A percentile compares a stretch with the other conserved stretches of the same genome.
phyloP scores from a whole-genome alignment of 2,329 filamentous ascomycete genomes.

The Colletotrichum truncatum region DNA sequence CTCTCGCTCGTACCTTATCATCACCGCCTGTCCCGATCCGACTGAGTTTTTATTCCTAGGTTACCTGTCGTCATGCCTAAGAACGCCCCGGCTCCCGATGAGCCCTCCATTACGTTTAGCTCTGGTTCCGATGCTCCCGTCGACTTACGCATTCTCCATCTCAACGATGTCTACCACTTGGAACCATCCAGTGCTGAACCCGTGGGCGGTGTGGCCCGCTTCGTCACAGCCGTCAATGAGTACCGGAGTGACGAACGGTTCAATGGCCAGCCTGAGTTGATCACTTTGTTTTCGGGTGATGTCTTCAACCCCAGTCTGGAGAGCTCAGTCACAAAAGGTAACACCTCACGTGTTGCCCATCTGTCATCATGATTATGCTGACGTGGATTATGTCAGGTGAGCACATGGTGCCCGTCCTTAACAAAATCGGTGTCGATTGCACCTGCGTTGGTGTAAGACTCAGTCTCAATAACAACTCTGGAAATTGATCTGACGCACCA shows the following conservation, averaged over 20 bases:
- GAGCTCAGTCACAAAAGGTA: conserved; percentile 87
- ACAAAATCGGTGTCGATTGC: conserved; percentile 78
- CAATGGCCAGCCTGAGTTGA: conserved; percentile 68
- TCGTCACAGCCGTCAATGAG: conserved; percentile 80
- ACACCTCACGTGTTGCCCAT: neutral
- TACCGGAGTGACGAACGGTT: conserved; percentile 73
- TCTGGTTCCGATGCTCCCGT: conserved; percentile 52
- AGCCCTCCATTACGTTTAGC: conserved; percentile 39
- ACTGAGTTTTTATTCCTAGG: conserved; percentile 15
- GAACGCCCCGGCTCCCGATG: conserved; percentile 25
- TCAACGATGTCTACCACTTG: conserved; percentile 94
- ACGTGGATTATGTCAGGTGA: conserved; percentile 56
- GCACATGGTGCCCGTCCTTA: conserved; percentile 90
- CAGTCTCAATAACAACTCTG: neutral
- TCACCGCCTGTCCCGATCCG: neutral
- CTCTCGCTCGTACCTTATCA: neutral
- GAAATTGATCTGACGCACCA: conserved; percentile 23
- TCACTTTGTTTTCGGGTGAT: conserved; percentile 91
- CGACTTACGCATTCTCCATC: conserved; percentile 85
- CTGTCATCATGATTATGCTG: neutral
- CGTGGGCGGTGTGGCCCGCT: conserved; percentile 82
- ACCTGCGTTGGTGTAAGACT: conserved; percentile 80
- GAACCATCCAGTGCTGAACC: conserved; percentile 81
- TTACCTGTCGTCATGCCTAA: conserved; percentile 22
- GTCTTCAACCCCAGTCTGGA: conserved; percentile 92